These are phyloP conservation scores for Linnemannia zychae DNA, from an alignment of 192 early-diverging fungal genomes.

Conservation along the genomic window DNA sequence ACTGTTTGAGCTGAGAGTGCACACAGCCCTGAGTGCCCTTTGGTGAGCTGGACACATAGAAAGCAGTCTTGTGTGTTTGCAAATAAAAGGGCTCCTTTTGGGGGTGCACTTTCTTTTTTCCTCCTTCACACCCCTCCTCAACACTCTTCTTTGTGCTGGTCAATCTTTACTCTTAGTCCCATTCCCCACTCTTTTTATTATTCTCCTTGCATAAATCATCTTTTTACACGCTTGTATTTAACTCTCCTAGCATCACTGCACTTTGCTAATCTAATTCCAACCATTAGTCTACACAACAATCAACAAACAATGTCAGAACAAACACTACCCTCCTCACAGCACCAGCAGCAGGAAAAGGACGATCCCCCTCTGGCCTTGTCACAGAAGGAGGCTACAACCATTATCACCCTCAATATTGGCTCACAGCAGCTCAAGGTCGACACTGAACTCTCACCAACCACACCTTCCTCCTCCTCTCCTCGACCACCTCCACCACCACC, in stretches of 20 bases:
- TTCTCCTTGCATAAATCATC: too few species aligned
- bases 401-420: neutral
- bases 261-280: neutral
- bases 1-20: too few species aligned
- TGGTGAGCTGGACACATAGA: neutral
- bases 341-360: neutral
- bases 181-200: too few species aligned
- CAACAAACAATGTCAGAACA: neutral
- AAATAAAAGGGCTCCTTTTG: too few species aligned
- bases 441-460: neutral
- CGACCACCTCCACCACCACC: neutral
- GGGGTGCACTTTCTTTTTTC: too few species aligned
- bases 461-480: slow-evolving; percentile 1
- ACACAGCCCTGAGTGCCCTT: too few species aligned
- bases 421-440: slow-evolving; percentile 7
- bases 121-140: too few species aligned
- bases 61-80: neutral
- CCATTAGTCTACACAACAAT: neutral
- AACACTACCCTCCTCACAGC: neutral
- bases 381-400: neutral
- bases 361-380: neutral
- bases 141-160: too few species aligned
- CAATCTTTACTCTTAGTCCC: too few species aligned
- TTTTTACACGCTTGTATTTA: too few species aligned
- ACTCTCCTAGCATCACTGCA: neutral